phyloP scores from a whole-genome alignment of 1,139 yeast genomes.

The Ogataea hybrid region DNA sequence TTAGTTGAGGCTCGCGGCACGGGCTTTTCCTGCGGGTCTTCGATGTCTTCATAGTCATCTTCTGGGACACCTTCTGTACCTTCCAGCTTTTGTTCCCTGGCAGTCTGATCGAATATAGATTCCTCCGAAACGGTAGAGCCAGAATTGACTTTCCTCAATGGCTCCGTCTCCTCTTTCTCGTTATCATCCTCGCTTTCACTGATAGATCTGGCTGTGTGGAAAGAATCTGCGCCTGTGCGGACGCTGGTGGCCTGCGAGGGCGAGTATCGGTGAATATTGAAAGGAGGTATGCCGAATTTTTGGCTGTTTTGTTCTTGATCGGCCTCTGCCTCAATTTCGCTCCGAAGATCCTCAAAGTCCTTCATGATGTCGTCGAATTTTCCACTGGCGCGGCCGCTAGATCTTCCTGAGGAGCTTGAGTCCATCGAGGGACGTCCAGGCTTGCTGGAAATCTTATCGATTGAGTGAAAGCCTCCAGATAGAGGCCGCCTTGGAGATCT shows the following conservation, averaged over 20 bases:
- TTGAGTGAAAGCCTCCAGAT: slow-evolving; percentile 6
- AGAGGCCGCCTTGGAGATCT: slow-evolving; percentile 30
- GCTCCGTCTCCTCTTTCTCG: not conserved
- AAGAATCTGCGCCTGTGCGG: slow-evolving; percentile 27
- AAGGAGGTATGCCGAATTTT: slow-evolving; percentile 1
- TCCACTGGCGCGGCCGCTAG: slow-evolving; percentile 18
- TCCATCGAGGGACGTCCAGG: slow-evolving; percentile 6
- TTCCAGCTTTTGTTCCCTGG: not conserved
- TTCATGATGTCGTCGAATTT: slow-evolving; percentile 32
- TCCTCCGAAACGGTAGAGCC: slow-evolving; percentile 17
- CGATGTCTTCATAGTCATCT: slow-evolving; percentile 24
- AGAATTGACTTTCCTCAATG: slow-evolving; percentile 6
- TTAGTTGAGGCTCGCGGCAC: slow-evolving; percentile 7
- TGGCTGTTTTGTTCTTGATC: slow-evolving; percentile 3
- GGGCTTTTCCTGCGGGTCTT: slow-evolving; percentile 7
- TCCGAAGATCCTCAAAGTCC: slow-evolving; percentile 28
- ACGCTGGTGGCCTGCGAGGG: slow-evolving; percentile 19
- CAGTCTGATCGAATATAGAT: slow-evolving; percentile 17
- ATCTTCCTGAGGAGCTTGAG: slow-evolving; percentile 8
- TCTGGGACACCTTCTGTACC: not conserved
- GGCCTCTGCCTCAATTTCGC: slow-evolving; percentile 23
- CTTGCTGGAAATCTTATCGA: slow-evolving; percentile 1
- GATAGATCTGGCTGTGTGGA: slow-evolving; percentile 28
- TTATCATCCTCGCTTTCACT: slow-evolving; percentile 2
- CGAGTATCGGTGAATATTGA: not conserved